Percentiles rank a stretch among this genome's conserved stretches.
Conservation (phyloP, 148 eudicot species). For the Heliamphora exappendiculata region DNA sequence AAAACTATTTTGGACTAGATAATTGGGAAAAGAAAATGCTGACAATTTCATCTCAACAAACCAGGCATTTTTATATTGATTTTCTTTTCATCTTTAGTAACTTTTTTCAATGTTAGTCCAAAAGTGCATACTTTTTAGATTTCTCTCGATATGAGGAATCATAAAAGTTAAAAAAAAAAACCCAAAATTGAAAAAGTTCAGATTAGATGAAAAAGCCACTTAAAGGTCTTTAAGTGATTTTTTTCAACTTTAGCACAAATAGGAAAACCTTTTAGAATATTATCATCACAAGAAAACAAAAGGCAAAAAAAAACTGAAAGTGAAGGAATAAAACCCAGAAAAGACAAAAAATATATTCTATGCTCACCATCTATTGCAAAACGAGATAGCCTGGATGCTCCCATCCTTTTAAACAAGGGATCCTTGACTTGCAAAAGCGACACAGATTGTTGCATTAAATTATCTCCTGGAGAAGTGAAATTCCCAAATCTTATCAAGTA, state of each 20-base stretch:
- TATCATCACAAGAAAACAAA: background rate
- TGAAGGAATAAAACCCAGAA: background rate
- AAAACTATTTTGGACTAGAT: background rate
- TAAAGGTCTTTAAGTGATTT: no score
- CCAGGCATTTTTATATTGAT: background rate
- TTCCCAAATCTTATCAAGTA: slow-evolving; percentile 6
- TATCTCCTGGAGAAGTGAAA: slow-evolving; percentile 56
- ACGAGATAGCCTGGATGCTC: slow-evolving; percentile 91
- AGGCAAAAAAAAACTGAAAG: background rate
- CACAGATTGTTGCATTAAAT: slow-evolving; percentile 78
- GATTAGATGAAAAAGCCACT: no score
- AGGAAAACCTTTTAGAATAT: no score
- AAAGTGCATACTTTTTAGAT: no score
- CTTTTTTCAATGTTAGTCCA: background rate
- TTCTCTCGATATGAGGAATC: no score
- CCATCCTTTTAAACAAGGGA: slow-evolving; percentile 92
- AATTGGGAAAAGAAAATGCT: background rate
- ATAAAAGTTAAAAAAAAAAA: no score
- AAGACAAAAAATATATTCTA: slow-evolving; percentile 13
- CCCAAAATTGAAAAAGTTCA: no score
- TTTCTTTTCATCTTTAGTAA: background rate
- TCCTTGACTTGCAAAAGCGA: slow-evolving; percentile 86
- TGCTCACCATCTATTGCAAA: slow-evolving; percentile 73
- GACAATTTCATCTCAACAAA: background rate
- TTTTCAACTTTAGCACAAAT: no score